Conservation (phyloP, 1,139 yeast species). For the Geotrichum aggregatum region DNA sequence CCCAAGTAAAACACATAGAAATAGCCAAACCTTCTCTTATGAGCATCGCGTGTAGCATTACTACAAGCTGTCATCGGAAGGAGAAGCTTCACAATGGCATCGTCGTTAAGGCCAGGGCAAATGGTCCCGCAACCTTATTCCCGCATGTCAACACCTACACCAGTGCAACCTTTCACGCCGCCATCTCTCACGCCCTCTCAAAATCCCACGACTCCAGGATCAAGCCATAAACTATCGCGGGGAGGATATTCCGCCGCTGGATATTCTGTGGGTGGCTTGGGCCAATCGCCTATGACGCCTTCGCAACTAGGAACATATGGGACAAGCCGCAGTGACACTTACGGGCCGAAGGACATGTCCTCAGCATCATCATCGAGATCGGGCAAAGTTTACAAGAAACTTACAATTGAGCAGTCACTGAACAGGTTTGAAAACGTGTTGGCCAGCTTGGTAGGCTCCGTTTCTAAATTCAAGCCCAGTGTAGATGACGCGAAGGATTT, state of each 20-base stretch:
- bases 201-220: constrained; percentile 18
- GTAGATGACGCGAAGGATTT: constrained; percentile 37
- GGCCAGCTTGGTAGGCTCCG: constrained; percentile 40
- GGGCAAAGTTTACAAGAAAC: constrained; percentile 16
- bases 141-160: constrained; percentile 26
- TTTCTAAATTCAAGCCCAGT: constrained; percentile 44
- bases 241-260: constrained; percentile 5
- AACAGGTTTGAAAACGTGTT: constrained; percentile 36
- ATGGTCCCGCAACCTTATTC: constrained; percentile 25
- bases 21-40: background rate
- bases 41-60: background rate
- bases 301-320: constrained; percentile 7
- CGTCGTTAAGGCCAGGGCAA: constrained; percentile 19
- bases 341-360: no score
- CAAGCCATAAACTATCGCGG: constrained; percentile 17
- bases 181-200: constrained; percentile 23
- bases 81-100: constrained; percentile 15
- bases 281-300: constrained; percentile 16
- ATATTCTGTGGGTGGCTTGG: no score
- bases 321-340: no score
- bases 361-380: background rate
- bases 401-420: constrained; percentile 22
- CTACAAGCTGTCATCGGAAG: background rate
- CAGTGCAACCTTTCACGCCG: constrained; percentile 25
- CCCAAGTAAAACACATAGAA: background rate